Evolutionary conservation across 1,139 yeast genomes (phyloP).

Genomic region (Debaryomycetaceae sp.): DNA sequence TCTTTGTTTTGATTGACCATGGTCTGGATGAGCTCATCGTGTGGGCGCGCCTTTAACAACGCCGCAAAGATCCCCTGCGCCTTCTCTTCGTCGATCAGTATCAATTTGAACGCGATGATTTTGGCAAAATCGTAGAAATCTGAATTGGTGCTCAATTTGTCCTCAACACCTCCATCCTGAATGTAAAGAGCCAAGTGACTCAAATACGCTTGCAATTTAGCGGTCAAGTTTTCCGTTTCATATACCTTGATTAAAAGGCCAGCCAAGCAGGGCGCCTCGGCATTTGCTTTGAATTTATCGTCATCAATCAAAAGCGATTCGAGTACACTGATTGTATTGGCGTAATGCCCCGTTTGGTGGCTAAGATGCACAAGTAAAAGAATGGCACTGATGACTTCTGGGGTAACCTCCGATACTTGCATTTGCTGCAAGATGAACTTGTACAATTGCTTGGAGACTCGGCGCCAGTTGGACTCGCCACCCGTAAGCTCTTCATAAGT

Average conservation of each 20-base stretch:
- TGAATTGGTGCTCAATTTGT: constrained; percentile 16
- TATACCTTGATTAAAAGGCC: constrained; percentile 46
- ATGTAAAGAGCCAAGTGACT: constrained; percentile 19
- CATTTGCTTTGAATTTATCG: constrained; percentile 15
- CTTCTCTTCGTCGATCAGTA: constrained; percentile 23
- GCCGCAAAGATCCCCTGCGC: constrained; percentile 30
- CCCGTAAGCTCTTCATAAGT: constrained; percentile 22
- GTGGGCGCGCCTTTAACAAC: constrained; percentile 21
- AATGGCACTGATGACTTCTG: constrained; percentile 27
- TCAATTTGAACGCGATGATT: constrained; percentile 44
- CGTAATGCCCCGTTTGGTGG: constrained; percentile 31
- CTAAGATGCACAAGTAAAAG: constrained; percentile 46
- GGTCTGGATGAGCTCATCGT: constrained; percentile 33
- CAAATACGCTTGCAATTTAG: constrained; percentile 23
- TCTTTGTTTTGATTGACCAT: constrained; percentile 16
- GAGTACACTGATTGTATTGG: constrained; percentile 42
- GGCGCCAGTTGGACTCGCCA: background rate
- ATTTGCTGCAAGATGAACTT: constrained; percentile 1
- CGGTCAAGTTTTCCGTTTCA: constrained; percentile 28
- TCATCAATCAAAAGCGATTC: constrained; percentile 25
- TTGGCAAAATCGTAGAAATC: constrained; percentile 34
- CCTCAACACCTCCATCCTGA: no score
- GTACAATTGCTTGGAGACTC: constrained; percentile 2
- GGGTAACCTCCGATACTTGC: constrained; percentile 2
- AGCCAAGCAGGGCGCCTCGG: constrained; percentile 35